Conservation (phyloP, 352 stramenopile genomes). For the Pythium coloratum region DNA sequence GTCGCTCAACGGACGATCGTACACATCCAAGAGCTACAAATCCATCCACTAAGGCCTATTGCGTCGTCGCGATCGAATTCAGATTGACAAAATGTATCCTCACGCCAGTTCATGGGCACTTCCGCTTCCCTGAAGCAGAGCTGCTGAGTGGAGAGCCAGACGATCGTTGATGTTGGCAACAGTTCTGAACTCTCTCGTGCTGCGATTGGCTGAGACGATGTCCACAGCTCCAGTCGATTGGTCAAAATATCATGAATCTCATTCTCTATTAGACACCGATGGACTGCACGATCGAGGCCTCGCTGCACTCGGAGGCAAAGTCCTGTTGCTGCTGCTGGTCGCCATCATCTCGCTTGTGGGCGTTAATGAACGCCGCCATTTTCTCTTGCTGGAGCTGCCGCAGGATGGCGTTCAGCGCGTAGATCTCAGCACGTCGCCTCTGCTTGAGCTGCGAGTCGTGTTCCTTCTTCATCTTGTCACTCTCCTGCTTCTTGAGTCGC, state of each 20-base stretch:
- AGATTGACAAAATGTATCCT: neutral
- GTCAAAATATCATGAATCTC: neutral
- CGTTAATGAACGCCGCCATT: conserved; percentile 46
- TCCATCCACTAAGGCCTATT: no score
- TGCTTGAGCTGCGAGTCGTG: conserved; percentile 44
- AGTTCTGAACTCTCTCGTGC: neutral
- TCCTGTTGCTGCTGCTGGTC: conserved; percentile 5
- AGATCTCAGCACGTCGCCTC: conserved; percentile 66
- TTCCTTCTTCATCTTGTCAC: conserved; percentile 51
- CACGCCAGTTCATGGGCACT: neutral
- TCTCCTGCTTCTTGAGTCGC: conserved; percentile 41
- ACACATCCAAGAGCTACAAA: no score
- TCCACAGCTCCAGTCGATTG: neutral
- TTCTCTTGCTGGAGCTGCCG: conserved; percentile 67
- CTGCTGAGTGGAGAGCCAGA: neutral
- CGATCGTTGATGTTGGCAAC: neutral
- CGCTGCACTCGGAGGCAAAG: conserved; percentile 13
- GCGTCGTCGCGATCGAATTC: no score
- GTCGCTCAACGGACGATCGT: no score
- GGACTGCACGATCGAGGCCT: conserved; percentile 23
- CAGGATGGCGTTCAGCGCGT: conserved; percentile 67
- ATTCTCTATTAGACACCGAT: conserved; percentile 27
- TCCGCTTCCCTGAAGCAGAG: neutral
- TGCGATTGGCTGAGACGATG: neutral
- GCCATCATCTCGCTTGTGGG: conserved; percentile 27